These are phyloP conservation scores for Yamadazyma diddensiae DNA, from an alignment of 1,139 yeast genomes.

Conservation along the genomic window DNA sequence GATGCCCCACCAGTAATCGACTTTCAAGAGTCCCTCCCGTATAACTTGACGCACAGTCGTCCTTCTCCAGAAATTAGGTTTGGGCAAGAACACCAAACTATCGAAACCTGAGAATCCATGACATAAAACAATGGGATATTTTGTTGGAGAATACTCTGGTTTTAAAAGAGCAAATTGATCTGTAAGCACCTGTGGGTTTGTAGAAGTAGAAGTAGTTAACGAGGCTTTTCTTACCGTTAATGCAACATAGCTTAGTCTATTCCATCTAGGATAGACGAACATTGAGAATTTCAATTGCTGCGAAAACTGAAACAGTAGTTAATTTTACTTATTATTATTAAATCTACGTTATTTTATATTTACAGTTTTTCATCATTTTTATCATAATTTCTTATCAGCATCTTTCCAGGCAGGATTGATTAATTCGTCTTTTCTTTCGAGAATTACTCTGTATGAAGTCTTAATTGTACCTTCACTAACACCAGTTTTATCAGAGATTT, in stretches of 20 bases:
- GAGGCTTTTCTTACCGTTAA: too few relatives aligned
- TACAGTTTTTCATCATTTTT: too few relatives aligned
- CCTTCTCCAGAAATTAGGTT: constrained; percentile 14
- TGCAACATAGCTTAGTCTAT: too few relatives aligned
- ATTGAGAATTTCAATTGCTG: neutral
- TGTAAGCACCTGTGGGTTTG: constrained; percentile 1
- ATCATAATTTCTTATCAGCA: neutral
- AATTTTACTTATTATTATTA: neutral
- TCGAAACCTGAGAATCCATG: constrained; percentile 88
- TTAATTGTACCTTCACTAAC: constrained; percentile 97
- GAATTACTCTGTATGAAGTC: constrained; percentile 82
- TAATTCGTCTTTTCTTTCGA: constrained; percentile 68
- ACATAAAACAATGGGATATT: constrained; percentile 70
- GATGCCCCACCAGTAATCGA: constrained; percentile 84
- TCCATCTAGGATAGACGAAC: neutral
- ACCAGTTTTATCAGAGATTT: constrained; percentile 92
- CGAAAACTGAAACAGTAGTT: neutral
- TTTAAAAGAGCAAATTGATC: constrained; percentile 5
- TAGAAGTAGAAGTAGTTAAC: too few relatives aligned
- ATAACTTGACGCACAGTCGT: constrained; percentile 12
- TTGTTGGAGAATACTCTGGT: constrained; percentile 24
- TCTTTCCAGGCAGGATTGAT: constrained; percentile 70
- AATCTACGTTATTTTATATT: neutral
- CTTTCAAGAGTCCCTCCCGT: constrained; percentile 15
- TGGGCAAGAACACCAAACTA: constrained; percentile 49